Evolutionary conservation across 805 yeast genomes (phyloP).

Genomic region (Candida glaebosa): DNA sequence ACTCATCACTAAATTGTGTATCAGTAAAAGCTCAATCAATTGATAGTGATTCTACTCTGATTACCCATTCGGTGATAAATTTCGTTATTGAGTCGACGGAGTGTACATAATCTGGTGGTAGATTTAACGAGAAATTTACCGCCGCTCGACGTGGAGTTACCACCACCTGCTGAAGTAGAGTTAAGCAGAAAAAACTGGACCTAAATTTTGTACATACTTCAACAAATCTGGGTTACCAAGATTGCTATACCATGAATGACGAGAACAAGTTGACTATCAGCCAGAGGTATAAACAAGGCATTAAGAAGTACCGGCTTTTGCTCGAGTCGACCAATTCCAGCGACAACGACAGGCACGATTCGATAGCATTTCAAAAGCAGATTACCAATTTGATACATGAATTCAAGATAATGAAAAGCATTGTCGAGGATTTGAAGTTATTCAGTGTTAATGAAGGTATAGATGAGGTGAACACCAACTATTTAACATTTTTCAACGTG

Average conservation of each 20-base stretch:
- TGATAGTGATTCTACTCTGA: neutral
- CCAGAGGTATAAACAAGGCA: conserved; percentile 8
- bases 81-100: neutral
- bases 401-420: conserved; percentile 41
- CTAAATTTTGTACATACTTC: neutral
- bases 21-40: neutral
- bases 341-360: conserved; percentile 28
- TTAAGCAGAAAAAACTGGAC: no score
- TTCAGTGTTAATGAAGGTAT: conserved; percentile 71
- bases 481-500: conserved; percentile 56
- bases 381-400: conserved; percentile 36
- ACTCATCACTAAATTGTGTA: conserved; percentile 41
- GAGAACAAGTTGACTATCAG: conserved; percentile 7
- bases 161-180: no score
- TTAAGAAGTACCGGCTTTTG: neutral
- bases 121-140: neutral
- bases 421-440: conserved; percentile 48
- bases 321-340: neutral
- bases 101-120: neutral
- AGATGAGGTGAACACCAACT: conserved; percentile 64
- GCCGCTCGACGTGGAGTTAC: neutral
- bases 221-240: no score
- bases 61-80: neutral
- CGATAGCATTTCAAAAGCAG: conserved; percentile 35
- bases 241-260: conserved; percentile 1